Evolutionary conservation across 768 basidiomycete species (phyloP), one percentile per base, ranked within the genome.

Genomic region (Psilocybe sp.): DNA sequence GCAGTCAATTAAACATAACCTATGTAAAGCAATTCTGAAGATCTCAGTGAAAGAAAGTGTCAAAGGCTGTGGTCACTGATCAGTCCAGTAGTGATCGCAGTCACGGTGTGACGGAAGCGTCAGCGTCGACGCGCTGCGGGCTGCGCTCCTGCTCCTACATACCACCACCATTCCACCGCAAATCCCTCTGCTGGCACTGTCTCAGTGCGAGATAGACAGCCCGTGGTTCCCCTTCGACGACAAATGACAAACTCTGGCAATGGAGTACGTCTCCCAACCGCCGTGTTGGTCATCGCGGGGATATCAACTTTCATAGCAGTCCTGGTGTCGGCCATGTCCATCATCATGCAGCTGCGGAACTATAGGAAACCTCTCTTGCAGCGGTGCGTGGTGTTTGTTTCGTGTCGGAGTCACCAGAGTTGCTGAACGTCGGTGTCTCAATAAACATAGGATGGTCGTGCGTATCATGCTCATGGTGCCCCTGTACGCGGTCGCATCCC

Each of bases 391-490:
- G 11, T 34, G 16, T 35, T 4, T 43, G 16, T 58, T 14, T 18
- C 20, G 16, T 36, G 18, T 40, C 32, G 40, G 19, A 46, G 33
- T 18, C 32, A 33, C 20, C 18, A 35, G 15, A 15, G 14, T 32
- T 50, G 18, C 42, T 38, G 11, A 23, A 50, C 15, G 38, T 20
- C 13, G 34, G 31, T 40, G 14, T 43, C 18, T 49, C 44, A 20
- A 15, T 47, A 9, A 46, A n/a, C 33, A 20, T 53, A 89, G 96
- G 55, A 89, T 91, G 80, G 94, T 96, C 43, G 78, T 97, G 39
- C 81, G 97, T 41, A 97, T 98, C 63, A 93, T 98, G 89, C 54
- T 98, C 58, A 98, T 98, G 94, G 91, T 91, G 5, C 96, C 96
- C 0, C 72, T 98, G 23, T 98, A 99, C 65, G 92, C 84, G 1